A percentile compares a stretch with the other conserved stretches of the same genome.
Evolutionary conservation across 1,139 yeast species (phyloP).

Genomic region (Trichomonascaceae sp.): DNA sequence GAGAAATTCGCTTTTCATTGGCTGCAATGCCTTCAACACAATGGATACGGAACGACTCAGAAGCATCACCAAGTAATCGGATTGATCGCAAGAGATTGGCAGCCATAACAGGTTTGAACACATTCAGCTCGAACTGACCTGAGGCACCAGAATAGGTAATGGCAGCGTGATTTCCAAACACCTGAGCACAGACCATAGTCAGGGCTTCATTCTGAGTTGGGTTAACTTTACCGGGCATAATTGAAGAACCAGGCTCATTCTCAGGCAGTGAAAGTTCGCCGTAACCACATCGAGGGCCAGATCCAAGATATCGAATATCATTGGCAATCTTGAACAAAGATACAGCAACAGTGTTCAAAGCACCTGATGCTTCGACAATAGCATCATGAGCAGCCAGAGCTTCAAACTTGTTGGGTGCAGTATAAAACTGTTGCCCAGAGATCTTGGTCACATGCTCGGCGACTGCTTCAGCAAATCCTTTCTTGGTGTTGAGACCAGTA

Average conservation of each 20-base stretch:
- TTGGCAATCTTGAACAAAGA: constrained; percentile 94
- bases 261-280: constrained; percentile 94
- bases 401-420: constrained; percentile 98
- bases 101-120: constrained; percentile 94
- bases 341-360: constrained; percentile 84
- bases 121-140: constrained; percentile 97
- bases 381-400: constrained; percentile 99
- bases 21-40: constrained; percentile 95
- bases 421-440: constrained; percentile 81
- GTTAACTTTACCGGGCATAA: constrained; percentile 99
- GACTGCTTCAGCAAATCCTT: constrained; percentile 80
- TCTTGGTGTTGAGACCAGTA: constrained; percentile 90
- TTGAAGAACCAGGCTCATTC: constrained; percentile 98
- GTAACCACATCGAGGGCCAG: constrained; percentile 99
- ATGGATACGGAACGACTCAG: constrained; percentile 81
- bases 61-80: constrained; percentile 84
- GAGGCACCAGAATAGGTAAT: constrained; percentile 97
- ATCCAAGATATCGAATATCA: constrained; percentile 95
- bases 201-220: constrained; percentile 99
- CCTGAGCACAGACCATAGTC: constrained; percentile 97
- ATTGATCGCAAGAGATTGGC: constrained; percentile 82
- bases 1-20: constrained; percentile 77
- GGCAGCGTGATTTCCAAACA: constrained; percentile 91
- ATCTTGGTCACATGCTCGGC: constrained; percentile 73
- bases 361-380: constrained; percentile 94